These are phyloP conservation scores for Ulmus americana DNA, from an alignment of 331 rosid species.

Conservation along the genomic window DNA sequence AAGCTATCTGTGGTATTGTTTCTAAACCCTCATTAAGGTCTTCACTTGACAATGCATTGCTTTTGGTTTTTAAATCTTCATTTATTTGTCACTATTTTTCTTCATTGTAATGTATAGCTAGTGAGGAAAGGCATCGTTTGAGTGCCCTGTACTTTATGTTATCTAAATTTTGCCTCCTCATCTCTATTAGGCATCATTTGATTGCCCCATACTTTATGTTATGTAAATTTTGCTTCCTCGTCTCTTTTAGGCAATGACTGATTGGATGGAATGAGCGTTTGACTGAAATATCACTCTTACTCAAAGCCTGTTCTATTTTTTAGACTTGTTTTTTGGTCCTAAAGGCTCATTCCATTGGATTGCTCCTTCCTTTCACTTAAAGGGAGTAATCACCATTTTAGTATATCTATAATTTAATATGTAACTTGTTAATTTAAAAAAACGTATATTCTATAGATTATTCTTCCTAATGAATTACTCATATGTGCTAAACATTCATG, in stretches of 20 bases:
- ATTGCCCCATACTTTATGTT: not conserved
- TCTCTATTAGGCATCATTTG: not conserved
- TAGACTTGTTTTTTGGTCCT: no score
- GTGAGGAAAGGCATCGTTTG: not conserved
- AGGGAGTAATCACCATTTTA: no score
- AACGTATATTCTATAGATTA: no score
- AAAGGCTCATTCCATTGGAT: no score
- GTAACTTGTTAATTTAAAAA: no score
- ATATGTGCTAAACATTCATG: no score
- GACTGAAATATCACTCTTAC: no score
- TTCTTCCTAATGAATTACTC: no score
- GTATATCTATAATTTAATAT: no score
- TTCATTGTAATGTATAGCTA: not conserved
- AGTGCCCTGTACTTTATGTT: not conserved
- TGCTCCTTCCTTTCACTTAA: no score
- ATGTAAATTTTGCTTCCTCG: not conserved
- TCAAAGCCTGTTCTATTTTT: no score
- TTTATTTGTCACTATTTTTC: not conserved
- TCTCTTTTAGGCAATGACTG: not conserved
- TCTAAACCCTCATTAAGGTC: constrained; percentile 17
- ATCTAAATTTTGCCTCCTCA: not conserved
- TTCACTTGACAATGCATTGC: constrained; percentile 5
- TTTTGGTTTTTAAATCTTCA: not conserved
- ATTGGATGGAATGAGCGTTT: no score
- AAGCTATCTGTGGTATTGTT: constrained; percentile 73